These are phyloP conservation scores for Aspergillus fructus DNA, from an alignment of 2,329 filamentous ascomycete genomes.

Conservation along the genomic window DNA sequence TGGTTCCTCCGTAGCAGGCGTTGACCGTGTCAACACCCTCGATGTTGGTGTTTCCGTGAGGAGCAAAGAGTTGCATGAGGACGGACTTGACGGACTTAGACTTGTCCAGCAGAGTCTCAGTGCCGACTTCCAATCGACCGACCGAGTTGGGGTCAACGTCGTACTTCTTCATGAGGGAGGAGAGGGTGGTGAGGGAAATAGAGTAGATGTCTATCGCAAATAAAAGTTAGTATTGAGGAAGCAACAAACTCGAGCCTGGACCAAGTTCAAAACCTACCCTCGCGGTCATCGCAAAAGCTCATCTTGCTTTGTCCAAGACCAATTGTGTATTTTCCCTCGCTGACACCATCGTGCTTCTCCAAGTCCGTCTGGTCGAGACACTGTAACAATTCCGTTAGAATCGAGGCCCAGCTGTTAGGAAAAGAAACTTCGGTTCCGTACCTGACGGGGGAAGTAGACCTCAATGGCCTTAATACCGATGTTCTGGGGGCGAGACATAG, in stretches of 20 bases:
- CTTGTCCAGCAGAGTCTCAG: constrained; percentile 83
- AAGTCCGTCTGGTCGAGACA: constrained; percentile 82
- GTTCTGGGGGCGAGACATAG: constrained; percentile 79
- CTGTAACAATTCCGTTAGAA: constrained; percentile 45
- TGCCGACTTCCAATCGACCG: constrained; percentile 80
- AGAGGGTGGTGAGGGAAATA: constrained; percentile 73
- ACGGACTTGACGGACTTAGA: constrained; percentile 89
- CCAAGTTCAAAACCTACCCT: constrained; percentile 57
- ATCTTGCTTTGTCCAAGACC: constrained; percentile 88
- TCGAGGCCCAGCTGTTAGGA: background rate
- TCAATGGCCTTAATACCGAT: constrained; percentile 93
- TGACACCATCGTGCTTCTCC: constrained; percentile 83
- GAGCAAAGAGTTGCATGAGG: constrained; percentile 78
- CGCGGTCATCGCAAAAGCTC: constrained; percentile 87
- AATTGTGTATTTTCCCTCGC: constrained; percentile 83
- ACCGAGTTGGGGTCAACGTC: constrained; percentile 75
- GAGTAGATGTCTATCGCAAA: constrained; percentile 78
- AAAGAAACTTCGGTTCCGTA: constrained; percentile 45
- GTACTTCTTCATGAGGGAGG: constrained; percentile 79
- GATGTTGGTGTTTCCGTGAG: constrained; percentile 72
- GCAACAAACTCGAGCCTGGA: background rate
- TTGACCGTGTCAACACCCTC: constrained; percentile 83
- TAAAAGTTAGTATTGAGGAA: constrained; percentile 8
- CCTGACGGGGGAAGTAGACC: constrained; percentile 83
- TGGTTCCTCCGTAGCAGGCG: constrained; percentile 84